Percentiles rank a stretch among this genome's conserved stretches.
phyloP scores from a whole-genome alignment of 2,329 filamentous ascomycete species.

The Sporothrix dimorphospora region DNA sequence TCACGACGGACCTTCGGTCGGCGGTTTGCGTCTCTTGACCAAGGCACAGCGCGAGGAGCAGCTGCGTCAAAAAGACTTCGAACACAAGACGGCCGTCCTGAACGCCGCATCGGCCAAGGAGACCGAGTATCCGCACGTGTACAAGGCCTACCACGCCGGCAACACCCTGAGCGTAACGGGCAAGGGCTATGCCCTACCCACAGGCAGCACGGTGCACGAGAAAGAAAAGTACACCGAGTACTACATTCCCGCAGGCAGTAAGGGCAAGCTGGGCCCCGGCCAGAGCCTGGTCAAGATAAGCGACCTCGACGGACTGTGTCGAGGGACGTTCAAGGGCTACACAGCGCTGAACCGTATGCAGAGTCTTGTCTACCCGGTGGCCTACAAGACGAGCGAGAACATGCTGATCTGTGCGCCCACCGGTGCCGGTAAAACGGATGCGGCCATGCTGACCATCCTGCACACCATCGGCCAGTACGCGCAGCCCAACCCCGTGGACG shows the following conservation, averaged over 20 bases:
- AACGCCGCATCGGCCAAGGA: constrained; percentile 72
- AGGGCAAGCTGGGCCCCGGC: constrained; percentile 72
- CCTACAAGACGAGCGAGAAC: constrained; percentile 94
- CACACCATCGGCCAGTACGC: constrained; percentile 88
- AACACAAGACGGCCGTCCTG: constrained; percentile 79
- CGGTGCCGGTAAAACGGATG: constrained; percentile 98
- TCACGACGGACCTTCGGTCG: constrained; percentile 20
- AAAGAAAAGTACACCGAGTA: constrained; percentile 86
- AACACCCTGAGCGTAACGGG: constrained; percentile 82
- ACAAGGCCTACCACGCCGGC: constrained; percentile 78
- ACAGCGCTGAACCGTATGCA: constrained; percentile 96
- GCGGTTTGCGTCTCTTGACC: constrained; percentile 64
- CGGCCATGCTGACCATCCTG: constrained; percentile 93
- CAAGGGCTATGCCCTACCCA: constrained; percentile 78
- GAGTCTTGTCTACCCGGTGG: constrained; percentile 91
- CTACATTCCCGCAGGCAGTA: constrained; percentile 77
- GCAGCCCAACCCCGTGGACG: constrained; percentile 75
- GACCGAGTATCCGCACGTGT: constrained; percentile 89
- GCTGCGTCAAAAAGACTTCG: constrained; percentile 72
- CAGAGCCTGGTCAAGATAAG: constrained; percentile 77
- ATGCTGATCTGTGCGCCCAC: constrained; percentile 99
- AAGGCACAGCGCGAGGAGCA: constrained; percentile 77
- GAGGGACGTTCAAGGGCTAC: constrained; percentile 92
- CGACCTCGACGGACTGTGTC: constrained; percentile 86
- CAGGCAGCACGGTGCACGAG: constrained; percentile 72